Base-by-base conservation (phyloP, 116 monocot genomes). In the Cymodocea nodosa region DNA sequence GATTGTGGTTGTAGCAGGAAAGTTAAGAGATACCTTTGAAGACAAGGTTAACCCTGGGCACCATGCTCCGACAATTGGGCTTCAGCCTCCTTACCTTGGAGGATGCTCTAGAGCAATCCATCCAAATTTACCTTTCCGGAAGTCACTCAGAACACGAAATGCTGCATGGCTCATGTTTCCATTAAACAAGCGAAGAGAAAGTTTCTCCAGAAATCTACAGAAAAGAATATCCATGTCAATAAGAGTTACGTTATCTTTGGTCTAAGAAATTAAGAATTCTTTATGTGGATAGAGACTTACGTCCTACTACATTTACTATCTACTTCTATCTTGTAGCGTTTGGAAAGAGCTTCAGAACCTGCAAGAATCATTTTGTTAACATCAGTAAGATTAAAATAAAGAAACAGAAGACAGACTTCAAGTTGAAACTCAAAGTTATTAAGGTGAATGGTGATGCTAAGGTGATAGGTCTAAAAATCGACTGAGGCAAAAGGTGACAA, bases 91-190 rank as follows among this genome's bases (percentile, higher is more conserved):
- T 37, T 37, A 62, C 37, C 37, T 10, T 39, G 86, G 86, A 66
- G 97, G 88, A 59, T 83, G 88, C 73, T 98, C 97, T 6, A 98
- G 69, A 8, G 91, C 79, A 68, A 84, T 69, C 89, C 97, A 91
- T 48, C 92, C 91, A 70, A 98, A 89, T 62, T 84, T 91, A 25
- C 97, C 97, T 71, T 89, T 98, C 69, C 97, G 80, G 66, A 83
- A 98, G 77, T 91, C 92, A 15, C 51, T 78, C 39, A 91, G 63
- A 25, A 91, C 68, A 4, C 92, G 81, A 65, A 88, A 86, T 16
- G 86, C 81, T 57, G 87, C 88, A 30, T 98, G 97, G 58, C 66
- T 85, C 36, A 66, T 44, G 69, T 91, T 89, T 73, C 88, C 97
- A 75, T 77, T 86, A 72, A 98, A 98, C 68, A 88, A 66, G 40